Conservation (phyloP, 2,329 filamentous ascomycete species). For the Colletotrichum lini region DNA sequence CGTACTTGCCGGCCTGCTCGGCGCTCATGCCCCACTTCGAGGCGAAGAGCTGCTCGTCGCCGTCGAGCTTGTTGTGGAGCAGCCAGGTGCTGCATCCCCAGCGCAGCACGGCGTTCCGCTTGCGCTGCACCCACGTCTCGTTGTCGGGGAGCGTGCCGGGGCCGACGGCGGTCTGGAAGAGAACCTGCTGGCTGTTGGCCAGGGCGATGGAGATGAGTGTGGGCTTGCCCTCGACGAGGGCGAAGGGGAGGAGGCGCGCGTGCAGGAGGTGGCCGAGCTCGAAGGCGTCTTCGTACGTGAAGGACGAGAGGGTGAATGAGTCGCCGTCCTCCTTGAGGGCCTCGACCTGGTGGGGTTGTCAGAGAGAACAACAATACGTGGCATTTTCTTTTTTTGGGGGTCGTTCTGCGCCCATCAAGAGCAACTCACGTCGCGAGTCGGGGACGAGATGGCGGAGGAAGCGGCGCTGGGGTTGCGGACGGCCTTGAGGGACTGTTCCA, state of each 20-base stretch:
- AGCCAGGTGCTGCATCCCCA: slow-evolving; percentile 81
- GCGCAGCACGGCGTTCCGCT: slow-evolving; percentile 79
- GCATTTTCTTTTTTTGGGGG: too few species aligned
- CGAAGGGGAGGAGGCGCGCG: slow-evolving; percentile 70
- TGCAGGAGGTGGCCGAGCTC: slow-evolving; percentile 75
- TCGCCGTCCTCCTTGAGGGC: slow-evolving; percentile 54
- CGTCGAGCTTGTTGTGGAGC: slow-evolving; percentile 76
- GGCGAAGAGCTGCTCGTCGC: slow-evolving; percentile 75
- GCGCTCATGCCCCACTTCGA: slow-evolving; percentile 74
- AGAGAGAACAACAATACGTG: neutral
- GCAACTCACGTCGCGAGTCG: slow-evolving; percentile 43
- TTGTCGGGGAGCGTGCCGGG: slow-evolving; percentile 80
- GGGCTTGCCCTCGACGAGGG: slow-evolving; percentile 57
- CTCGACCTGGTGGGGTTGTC: slow-evolving; percentile 44
- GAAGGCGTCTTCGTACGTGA: slow-evolving; percentile 76
- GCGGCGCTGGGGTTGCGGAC: slow-evolving; percentile 43
- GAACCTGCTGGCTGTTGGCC: slow-evolving; percentile 68
- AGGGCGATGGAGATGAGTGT: slow-evolving; percentile 76
- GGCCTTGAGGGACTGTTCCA: slow-evolving; percentile 46
- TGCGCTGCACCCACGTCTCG: slow-evolving; percentile 78
- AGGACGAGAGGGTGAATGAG: slow-evolving; percentile 63
- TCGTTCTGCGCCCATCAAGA: too few species aligned
- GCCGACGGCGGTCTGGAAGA: slow-evolving; percentile 80
- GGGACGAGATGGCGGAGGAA: slow-evolving; percentile 35
- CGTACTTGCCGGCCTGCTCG: slow-evolving; percentile 73